phyloP scores from a whole-genome alignment of 2,329 filamentous ascomycete species.

The Blumeriella jaapii region DNA sequence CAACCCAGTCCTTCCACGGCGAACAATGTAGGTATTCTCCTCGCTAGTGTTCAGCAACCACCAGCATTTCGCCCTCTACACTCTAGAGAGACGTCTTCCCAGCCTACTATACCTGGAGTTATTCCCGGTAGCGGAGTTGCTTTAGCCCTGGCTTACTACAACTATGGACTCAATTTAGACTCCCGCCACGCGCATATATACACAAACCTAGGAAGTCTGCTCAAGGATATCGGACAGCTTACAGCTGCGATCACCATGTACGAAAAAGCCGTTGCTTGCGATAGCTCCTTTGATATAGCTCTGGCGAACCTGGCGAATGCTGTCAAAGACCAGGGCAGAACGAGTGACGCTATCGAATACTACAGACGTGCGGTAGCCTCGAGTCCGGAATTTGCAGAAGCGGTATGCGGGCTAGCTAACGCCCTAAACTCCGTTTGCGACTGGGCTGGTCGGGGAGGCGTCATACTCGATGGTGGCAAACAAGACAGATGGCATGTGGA shows the following conservation, averaged over 20 bases:
- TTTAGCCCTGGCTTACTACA: conserved; percentile 85
- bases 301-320: conserved; percentile 94
- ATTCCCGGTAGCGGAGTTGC: conserved; percentile 76
- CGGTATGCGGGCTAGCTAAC: conserved; percentile 89
- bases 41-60: conserved; percentile 82
- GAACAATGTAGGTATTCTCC: conserved; percentile 92
- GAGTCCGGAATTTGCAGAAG: conserved; percentile 95
- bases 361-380: conserved; percentile 82
- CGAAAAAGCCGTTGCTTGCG: conserved; percentile 82
- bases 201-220: conserved; percentile 85
- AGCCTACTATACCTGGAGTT: conserved; percentile 60
- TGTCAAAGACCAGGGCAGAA: conserved; percentile 89
- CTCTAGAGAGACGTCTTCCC: conserved; percentile 23
- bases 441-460: conserved; percentile 82
- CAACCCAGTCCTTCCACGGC: conserved; percentile 95
- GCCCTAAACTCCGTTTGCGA: conserved; percentile 94
- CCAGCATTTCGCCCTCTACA: conserved; percentile 29
- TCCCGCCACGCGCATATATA: conserved; percentile 88
- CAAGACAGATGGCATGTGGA: conserved; percentile 92
- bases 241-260: conserved; percentile 94
- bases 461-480: conserved; percentile 59
- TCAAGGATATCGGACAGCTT: conserved; percentile 93
- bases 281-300: conserved; percentile 92
- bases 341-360: conserved; percentile 83
- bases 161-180: conserved; percentile 83